A percentile compares a stretch with the other conserved stretches of the same genome.
Evolutionary conservation across 2,329 filamentous ascomycete genomes (phyloP).

Genomic region (Colletotrichum zoysiae): DNA sequence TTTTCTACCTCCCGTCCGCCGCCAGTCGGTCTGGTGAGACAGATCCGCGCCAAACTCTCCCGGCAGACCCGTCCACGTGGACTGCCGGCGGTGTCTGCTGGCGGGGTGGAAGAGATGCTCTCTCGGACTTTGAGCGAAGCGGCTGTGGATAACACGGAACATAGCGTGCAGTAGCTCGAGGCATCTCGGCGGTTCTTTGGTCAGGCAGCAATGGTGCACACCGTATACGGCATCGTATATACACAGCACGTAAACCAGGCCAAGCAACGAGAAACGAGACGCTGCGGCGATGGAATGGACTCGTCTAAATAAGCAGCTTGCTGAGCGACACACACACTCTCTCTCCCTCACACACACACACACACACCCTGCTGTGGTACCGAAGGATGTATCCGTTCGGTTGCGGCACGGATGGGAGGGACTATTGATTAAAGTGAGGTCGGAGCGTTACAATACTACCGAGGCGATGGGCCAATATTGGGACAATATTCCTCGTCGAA

Average conservation of each 20-base stretch:
- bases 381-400: constrained; percentile 4
- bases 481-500: not conserved
- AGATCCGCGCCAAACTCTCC: constrained; percentile 17
- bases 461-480: not conserved
- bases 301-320: not conserved
- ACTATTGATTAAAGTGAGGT: constrained; percentile 11
- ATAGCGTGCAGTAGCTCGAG: constrained; percentile 7
- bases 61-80: not conserved
- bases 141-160: not conserved
- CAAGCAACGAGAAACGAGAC: not conserved
- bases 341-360: no score
- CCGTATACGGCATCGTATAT: no score
- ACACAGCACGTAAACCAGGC: not conserved
- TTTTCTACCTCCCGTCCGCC: not conserved
- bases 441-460: constrained; percentile 9
- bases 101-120: not conserved
- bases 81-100: not conserved
- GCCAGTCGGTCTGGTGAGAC: constrained; percentile 15
- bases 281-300: not conserved
- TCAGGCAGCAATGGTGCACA: not conserved
- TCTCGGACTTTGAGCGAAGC: not conserved
- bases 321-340: not conserved
- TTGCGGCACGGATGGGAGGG: not conserved
- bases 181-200: not conserved
- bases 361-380: not conserved